Evolutionary conservation across 495 filamentous ascomycete genomes (phyloP), one percentile per base, ranked within the genome.

Genomic region (Patellaria atrata): DNA sequence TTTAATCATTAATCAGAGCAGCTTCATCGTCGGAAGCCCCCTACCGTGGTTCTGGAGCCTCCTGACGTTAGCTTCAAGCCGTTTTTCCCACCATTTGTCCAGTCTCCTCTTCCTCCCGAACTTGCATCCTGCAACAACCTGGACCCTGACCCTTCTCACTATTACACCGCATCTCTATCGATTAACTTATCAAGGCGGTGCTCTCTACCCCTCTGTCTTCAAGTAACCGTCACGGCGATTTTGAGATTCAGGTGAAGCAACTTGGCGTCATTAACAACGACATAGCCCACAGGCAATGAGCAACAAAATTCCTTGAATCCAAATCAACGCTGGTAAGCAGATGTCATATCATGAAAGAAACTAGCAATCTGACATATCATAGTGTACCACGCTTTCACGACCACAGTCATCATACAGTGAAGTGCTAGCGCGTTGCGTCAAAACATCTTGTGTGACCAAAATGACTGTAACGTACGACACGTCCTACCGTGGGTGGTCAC

Each of bases 401-500:
- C 35, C 24, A 34, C 45, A 27, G 8, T 31, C 8, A 8, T 15
- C 28, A 9, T 31, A 9, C 28, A 8, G 28, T 9, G 28, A 10
- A 8, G 28, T 14, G 10, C 8, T 31, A 15, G 8, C 8, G 10
- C 8, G 8, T 10, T 14, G 10, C 28, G 28, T 8, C 28, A 31
- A 10, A 8, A 9, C 8, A 8, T 14, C 16, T 8, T 9, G 8
- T 8, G 8, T 8, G 33, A 8, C 20, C 10, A 53, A 10, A 17
- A 55, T 55, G 52, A 55, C 52, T 4, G 44, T 55, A 18, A 35
- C 50, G 28, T 53, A 58, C 38, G 38, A 59, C 34, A 52, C 41
- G 31, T 51, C 55, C 30, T 49, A 46, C 31, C 41, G 54, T 32
- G 51, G 55, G 43, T 56, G 50, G 52, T 31, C 51, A 15, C 29